Evolutionary conservation across 2,329 filamentous ascomycete species (phyloP), one percentile per base, ranked within the genome.

Genomic region (Tothia fuscella): DNA sequence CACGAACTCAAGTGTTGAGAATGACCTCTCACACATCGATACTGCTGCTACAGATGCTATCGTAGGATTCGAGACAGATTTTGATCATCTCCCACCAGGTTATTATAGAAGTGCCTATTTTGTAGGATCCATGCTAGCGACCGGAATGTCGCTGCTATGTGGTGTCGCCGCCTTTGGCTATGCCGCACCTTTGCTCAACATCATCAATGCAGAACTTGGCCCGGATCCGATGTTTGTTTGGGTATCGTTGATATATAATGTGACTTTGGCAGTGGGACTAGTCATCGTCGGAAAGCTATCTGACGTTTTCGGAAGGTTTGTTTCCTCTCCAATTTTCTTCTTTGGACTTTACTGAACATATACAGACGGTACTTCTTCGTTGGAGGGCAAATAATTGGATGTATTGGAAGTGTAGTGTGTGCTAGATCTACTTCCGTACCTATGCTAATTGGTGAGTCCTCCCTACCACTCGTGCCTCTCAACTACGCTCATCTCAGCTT

Each of bases 151-250:
- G 7, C 16, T 44, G 9, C 6, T 6, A 17, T 14, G 37, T 5
- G 42, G 26, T 7, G 24, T 21, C 5, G 26, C 38, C 13, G 22
- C 13, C 3, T 45, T 45, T 24, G 43, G 43, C 24, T 32, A 19
- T 29, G 43, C 26, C 7, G 43, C 43, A 3, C 28, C 43, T 3
- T 16, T 43, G 21, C 30, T 45, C 19, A 22, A 13, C 9, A 10
- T 28, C 30, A 45, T 45, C 16, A 45, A 45, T 19, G 54, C 53
- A 10, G 60, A 63, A 45, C 61, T 62, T 24, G 59, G 58, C 7
- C 59, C 60, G 2, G 56, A 54, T 48, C 47, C 52, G 12, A 58
- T 58, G 47, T 55, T 58, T 20, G 46, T 17, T n/a, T 44, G 42
- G 42, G 29, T 44, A 9, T 10, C 31, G n/a, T 20, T 44, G n/a